Conservation (phyloP, 345 rosid genomes). For the Aquilaria malaccensis region DNA sequence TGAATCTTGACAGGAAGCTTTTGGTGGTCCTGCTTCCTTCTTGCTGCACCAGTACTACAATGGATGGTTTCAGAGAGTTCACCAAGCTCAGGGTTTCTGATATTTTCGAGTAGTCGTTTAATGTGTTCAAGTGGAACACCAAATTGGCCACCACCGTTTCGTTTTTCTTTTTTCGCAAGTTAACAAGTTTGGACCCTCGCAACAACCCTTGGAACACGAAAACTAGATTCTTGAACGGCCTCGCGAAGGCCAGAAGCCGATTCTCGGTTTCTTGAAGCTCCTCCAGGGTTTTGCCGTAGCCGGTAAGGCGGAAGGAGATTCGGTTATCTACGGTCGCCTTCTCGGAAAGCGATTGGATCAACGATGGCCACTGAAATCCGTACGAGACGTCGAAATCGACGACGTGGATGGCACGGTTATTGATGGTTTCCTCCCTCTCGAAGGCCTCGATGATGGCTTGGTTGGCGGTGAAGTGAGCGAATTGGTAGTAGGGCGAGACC, state of each 20-base stretch:
- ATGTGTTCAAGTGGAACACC: conserved; percentile 41
- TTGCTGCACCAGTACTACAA: conserved; percentile 50
- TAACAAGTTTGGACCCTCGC: conserved; percentile 25
- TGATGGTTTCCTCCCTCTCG: conserved; percentile 32
- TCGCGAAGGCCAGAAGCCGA: conserved; percentile 45
- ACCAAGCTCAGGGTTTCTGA: conserved; percentile 38
- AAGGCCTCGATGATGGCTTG: conserved; percentile 53
- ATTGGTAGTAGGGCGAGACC: conserved; percentile 57
- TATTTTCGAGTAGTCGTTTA: conserved; percentile 18
- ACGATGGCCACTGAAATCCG: conserved; percentile 73
- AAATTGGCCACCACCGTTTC: conserved; percentile 56
- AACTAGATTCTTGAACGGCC: conserved; percentile 35
- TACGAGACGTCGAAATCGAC: conserved; percentile 52
- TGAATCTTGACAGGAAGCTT: conserved; percentile 50
- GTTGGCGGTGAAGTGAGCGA: conserved; percentile 73
- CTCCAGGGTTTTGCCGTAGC: conserved; percentile 37
- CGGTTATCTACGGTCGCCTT: conserved; percentile 29
- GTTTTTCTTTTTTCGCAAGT: conserved; percentile 35
- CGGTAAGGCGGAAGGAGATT: conserved; percentile 39
- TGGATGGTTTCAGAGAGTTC: conserved; percentile 38
- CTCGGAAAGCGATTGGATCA: conserved; percentile 63
- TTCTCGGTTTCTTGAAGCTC: conserved; percentile 53
- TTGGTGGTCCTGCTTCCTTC: conserved; percentile 37
- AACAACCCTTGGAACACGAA: conserved; percentile 56
- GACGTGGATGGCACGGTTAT: conserved; percentile 41